Conservation (phyloP, 2,329 filamentous ascomycete genomes). For the Monosporascus ibericus region DNA sequence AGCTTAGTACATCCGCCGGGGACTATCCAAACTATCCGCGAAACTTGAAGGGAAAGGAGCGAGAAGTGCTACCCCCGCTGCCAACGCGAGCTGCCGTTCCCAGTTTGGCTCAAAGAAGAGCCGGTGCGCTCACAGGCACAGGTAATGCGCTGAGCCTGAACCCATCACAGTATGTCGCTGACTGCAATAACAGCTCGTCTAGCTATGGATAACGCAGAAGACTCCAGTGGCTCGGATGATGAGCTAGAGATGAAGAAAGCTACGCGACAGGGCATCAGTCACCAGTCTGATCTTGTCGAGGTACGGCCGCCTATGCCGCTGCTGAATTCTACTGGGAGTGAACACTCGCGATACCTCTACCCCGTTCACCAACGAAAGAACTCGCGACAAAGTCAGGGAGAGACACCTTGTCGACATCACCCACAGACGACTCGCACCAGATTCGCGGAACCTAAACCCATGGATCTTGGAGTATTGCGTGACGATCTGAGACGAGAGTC, state of each 20-base stretch:
- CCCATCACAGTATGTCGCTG: constrained; percentile 4
- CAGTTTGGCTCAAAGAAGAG: constrained; percentile 9
- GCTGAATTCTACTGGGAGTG: constrained; percentile 11
- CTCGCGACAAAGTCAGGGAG: constrained; percentile 7
- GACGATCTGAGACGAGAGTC: constrained; percentile 8
- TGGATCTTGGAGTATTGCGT: constrained; percentile 9
- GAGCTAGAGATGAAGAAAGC: constrained; percentile 14
- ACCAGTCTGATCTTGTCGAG: constrained; percentile 7
- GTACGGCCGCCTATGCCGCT: constrained; percentile 10
- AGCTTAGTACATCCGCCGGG: constrained; percentile 9
- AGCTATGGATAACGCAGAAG: constrained; percentile 8
- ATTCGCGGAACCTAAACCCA: constrained; percentile 19
- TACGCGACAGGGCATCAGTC: constrained; percentile 4
- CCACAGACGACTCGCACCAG: constrained; percentile 19
- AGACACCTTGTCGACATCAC: constrained; percentile 17
- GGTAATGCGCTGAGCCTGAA: constrained; percentile 8
- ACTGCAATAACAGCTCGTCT: constrained; percentile 7
- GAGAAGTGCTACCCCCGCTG: constrained; percentile 11
- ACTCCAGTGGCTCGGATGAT: constrained; percentile 15
- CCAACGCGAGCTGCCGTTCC: constrained; percentile 7
- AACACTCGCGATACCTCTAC: constrained; percentile 16
- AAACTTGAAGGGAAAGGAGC: constrained; percentile 21
- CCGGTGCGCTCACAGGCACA: constrained; percentile 14
- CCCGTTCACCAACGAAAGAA: constrained; percentile 13
- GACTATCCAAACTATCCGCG: constrained; percentile 12